phyloP scores from a whole-genome alignment of 148 eudicot genomes.

The Diospyros kaki region DNA sequence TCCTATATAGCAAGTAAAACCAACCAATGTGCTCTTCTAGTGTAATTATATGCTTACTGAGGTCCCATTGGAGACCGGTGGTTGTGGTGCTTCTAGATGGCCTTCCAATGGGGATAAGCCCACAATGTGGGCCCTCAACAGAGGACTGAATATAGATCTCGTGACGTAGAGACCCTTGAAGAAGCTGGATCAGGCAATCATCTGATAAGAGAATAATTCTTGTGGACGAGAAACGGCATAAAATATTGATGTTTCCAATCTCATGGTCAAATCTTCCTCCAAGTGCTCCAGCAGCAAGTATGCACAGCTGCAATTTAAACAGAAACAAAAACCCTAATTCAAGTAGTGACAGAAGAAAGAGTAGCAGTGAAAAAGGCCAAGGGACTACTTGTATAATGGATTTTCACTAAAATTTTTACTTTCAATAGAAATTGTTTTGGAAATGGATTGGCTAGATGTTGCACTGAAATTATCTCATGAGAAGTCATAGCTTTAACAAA shows the following conservation, averaged over 20 bases:
- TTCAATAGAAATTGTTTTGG: not conserved
- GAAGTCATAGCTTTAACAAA: not conserved
- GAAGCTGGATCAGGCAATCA: constrained; percentile 85
- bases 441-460: constrained; percentile 6
- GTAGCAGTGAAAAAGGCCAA: not conserved
- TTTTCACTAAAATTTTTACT: not conserved
- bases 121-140: constrained; percentile 93
- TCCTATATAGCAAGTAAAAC: not conserved
- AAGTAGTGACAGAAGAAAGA: not conserved
- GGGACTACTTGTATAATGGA: not conserved
- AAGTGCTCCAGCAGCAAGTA: constrained; percentile 86
- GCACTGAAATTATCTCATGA: not conserved
- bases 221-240: constrained; percentile 57
- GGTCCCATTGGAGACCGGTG: constrained; percentile 87
- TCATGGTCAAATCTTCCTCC: constrained; percentile 98
- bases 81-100: constrained; percentile 63
- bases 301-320: constrained; percentile 51
- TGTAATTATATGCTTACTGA: constrained; percentile 45
- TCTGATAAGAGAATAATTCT: constrained; percentile 74
- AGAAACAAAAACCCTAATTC: not conserved
- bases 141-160: constrained; percentile 61
- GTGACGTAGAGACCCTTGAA: constrained; percentile 66
- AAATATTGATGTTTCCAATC: constrained; percentile 80
- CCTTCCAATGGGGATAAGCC: constrained; percentile 70
- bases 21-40: not conserved